Evolutionary conservation across 2,329 filamentous ascomycete genomes (phyloP), one percentile per base, ranked within the genome.

Genomic region (Ustulina deusta): DNA sequence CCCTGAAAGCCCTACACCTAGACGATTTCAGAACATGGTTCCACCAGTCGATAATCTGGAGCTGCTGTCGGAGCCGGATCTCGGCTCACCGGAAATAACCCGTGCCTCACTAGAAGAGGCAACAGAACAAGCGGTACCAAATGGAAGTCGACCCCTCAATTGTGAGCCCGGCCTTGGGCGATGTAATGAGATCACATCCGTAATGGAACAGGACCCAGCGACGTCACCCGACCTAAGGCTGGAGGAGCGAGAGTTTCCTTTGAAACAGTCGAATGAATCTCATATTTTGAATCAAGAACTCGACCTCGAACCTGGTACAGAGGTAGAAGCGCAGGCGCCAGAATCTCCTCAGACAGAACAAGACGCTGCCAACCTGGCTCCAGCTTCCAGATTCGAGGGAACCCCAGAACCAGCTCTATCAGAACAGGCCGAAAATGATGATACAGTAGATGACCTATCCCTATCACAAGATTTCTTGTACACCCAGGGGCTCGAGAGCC

Each of bases 401-500:
- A 68, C 68, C 2, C 62, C 61, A 48, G 48, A 58, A 34, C 57
- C 68, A n/a, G 67, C 68, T 32, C 69, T 69, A 32, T 61, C 56
- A 2, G 56, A 61, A 22, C 44, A 54, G 9, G 59, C 22, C 10
- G 40, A 66, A 42, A 65, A 69, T 27, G 62, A 67, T n/a, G 65
- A 70, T 27, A 17, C 52, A 34, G 20, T 5, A 54, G 56, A 48
- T 25, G 63, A 54, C 17, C 7, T 59, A 25, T 44, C 66, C 1
- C 29, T 44, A 6, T 61, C 61, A 38, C 70, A 73, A 64, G 65
- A 57, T 27, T 60, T 32, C n/a, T 46, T 48, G 6, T 78, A 72
- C 27, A 78, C 75, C 6, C 77, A 78, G 58, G 74, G 70, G 20
- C 32, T 74, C 15, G 76, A 79, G 76, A 77, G 77, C 73, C 64